Conservation (phyloP, 1,284 basidiomycete genomes). For the Peniophora sp. region DNA sequence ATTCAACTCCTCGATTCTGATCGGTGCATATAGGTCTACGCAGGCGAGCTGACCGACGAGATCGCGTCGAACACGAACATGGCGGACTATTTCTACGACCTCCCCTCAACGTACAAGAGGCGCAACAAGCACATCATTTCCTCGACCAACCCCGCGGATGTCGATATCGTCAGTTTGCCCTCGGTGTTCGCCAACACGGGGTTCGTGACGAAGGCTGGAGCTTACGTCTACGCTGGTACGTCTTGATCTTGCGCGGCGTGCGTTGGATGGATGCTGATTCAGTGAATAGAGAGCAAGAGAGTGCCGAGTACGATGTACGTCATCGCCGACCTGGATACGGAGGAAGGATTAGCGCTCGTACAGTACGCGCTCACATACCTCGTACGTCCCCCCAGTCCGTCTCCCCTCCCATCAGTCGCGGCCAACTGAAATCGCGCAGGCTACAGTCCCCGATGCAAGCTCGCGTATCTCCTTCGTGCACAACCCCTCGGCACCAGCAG, state of each 20-base stretch:
- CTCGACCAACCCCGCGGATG: conserved; percentile 29
- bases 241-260: conserved; percentile 1
- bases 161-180: conserved; percentile 46
- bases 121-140: conserved; percentile 70
- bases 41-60: conserved; percentile 51
- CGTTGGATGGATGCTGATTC: background rate
- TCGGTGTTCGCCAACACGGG: conserved; percentile 37
- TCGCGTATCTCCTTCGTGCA: conserved; percentile 59
- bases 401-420: conserved; percentile 1
- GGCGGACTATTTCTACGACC: conserved; percentile 83
- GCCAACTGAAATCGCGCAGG: conserved; percentile 1
- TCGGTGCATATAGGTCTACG: conserved; percentile 45
- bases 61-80: conserved; percentile 35
- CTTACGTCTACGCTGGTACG: conserved; percentile 62
- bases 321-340: conserved; percentile 73
- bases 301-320: conserved; percentile 54
- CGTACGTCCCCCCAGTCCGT: conserved; percentile 32
- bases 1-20: conserved; percentile 2
- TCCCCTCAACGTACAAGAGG: conserved; percentile 61
- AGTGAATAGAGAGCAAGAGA: conserved; percentile 26
- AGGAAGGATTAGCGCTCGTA: conserved; percentile 47
- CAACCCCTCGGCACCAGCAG: conserved; percentile 34
- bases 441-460: background rate
- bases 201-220: conserved; percentile 26
- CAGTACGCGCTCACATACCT: conserved; percentile 58